Conservation (phyloP, 2,329 filamentous ascomycete genomes). For the Dactylonectria estremocensis region DNA sequence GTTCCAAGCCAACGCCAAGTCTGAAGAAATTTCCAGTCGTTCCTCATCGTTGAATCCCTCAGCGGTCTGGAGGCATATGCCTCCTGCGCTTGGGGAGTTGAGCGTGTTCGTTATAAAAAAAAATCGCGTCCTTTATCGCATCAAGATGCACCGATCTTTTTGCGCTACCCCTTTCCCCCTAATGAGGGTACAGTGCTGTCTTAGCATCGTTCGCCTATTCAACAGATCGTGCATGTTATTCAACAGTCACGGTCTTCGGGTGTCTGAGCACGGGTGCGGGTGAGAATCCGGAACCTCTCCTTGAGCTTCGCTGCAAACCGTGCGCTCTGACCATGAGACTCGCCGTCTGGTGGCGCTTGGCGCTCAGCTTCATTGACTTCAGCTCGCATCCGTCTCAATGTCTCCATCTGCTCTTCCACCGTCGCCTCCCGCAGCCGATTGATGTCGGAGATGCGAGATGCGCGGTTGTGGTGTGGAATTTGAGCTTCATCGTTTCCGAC, state of each 20-base stretch:
- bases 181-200: background rate
- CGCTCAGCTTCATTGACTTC: constrained; percentile 42
- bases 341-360: constrained; percentile 45
- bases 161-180: constrained; percentile 1
- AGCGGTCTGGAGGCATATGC: background rate
- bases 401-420: constrained; percentile 74
- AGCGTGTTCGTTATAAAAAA: background rate
- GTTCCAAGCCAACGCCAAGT: constrained; percentile 37
- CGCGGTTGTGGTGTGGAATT: constrained; percentile 59
- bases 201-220: background rate
- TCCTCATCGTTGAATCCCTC: background rate
- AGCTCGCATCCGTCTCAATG: constrained; percentile 63
- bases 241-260: constrained; percentile 35
- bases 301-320: constrained; percentile 65
- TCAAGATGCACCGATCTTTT: background rate
- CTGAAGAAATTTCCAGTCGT: constrained; percentile 26
- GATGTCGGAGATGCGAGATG: constrained; percentile 70
- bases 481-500: constrained; percentile 52
- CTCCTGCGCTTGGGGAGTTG: background rate
- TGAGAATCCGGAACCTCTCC: constrained; percentile 68
- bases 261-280: constrained; percentile 63
- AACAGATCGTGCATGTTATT: constrained; percentile 2
- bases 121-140: background rate
- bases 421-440: constrained; percentile 72
- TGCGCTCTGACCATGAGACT: constrained; percentile 59